Evolutionary conservation across 2,329 filamentous ascomycete genomes (phyloP), one percentile per base, ranked within the genome.

Genomic region (Pezicula carpinea): DNA sequence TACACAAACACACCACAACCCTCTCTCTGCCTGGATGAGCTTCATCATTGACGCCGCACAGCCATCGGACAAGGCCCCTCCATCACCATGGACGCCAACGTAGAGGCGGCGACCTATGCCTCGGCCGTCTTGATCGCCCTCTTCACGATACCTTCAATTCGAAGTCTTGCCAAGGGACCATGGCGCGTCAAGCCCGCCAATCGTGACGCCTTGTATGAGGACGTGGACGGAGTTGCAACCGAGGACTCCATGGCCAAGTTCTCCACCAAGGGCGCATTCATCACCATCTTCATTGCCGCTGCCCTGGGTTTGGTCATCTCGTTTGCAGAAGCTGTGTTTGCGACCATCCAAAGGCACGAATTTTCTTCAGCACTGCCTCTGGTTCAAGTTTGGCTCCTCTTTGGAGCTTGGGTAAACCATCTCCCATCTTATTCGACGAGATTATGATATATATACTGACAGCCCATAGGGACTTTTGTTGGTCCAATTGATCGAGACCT

Each of bases 161-260:
- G 50, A 51, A 41, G 49, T 38, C 50, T 58, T 33, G 49, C 46
- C 13, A 51, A 39, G 34, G 47, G 39, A 22, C 46, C 54, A 19
- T 51, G 49, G 46, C 53, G 49, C 19, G 44, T 38, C 17, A 56
- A 51, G 32, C 33, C n/a, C 32, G 40, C 47, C 31, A 14, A 44
- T 39, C 46, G 47, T 6, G 50, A 48, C 19, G 46, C 6, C 7
- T 4, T 59, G 3, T 90, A 89, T 58, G 70, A 82, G 55, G 86
- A 90, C 59, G 66, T 74, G 48, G 86, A 90, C 64, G 86, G 86
- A 44, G 72, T 74, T 51, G 84, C 82, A 33, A 85, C 79, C 0
- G 72, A 77, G 40, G 81, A 85, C 58, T 80, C 81, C 2, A 62
- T 80, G 46, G 71, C 73, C 18, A 71, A 72, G 26, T 89, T 83